phyloP scores from a whole-genome alignment of 2,329 filamentous ascomycete species.

The Ustilaginoidea virens region DNA sequence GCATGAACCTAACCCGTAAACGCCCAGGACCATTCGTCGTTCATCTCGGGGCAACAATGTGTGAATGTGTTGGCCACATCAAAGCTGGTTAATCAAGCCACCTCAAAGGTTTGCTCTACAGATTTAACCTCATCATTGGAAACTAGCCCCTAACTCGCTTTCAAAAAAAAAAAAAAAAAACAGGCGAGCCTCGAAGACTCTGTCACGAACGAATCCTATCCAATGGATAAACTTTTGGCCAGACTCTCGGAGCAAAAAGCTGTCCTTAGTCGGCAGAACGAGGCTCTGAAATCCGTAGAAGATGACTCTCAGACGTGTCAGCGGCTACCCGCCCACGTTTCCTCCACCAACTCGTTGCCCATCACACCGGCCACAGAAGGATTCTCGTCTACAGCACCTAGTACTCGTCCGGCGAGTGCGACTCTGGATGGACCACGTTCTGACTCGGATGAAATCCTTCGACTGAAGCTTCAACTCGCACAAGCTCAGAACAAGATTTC shows the following conservation, averaged over 20 bases:
- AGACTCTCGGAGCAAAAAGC: slow-evolving; percentile 59
- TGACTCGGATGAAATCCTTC: slow-evolving; percentile 43
- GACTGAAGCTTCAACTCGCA: slow-evolving; percentile 56
- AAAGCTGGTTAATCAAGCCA: slow-evolving; percentile 39
- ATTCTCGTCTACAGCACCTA: slow-evolving; percentile 30
- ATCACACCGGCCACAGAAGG: slow-evolving; percentile 46
- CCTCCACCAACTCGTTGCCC: slow-evolving; percentile 43
- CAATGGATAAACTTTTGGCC: slow-evolving; percentile 58
- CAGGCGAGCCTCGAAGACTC: slow-evolving; percentile 18
- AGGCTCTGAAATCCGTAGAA: slow-evolving; percentile 29
- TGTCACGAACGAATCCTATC: slow-evolving; percentile 25
- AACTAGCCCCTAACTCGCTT: slow-evolving; percentile 6
- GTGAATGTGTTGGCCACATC: slow-evolving; percentile 33
- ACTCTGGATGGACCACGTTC: slow-evolving; percentile 25
- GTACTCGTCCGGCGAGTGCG: slow-evolving; percentile 37
- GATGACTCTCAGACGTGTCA: slow-evolving; percentile 17
- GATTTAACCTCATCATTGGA: slow-evolving; percentile 1
- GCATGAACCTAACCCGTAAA: no score
- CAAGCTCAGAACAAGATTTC: slow-evolving; percentile 55
- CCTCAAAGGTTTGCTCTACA: slow-evolving; percentile 30
- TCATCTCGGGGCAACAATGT: slow-evolving; percentile 22
- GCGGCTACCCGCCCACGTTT: slow-evolving; percentile 27
- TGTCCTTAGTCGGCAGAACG: slow-evolving; percentile 41
- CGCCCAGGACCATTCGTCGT: slow-evolving; percentile 9
- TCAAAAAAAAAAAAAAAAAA: no score